phyloP scores from a whole-genome alignment of 768 basidiomycete species.

The Trametes meyenii region DNA sequence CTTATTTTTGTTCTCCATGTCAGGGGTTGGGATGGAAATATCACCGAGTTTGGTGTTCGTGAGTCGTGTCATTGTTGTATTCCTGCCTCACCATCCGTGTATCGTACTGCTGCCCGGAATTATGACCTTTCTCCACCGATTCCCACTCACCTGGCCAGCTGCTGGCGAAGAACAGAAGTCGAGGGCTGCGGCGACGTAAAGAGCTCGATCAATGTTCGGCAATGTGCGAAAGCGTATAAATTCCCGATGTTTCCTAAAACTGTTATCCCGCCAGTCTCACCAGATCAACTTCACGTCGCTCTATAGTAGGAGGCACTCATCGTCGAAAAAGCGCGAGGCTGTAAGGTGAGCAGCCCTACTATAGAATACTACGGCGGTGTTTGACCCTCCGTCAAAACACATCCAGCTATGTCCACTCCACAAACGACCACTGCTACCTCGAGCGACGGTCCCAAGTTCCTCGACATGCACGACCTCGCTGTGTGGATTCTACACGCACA shows the following conservation, averaged over 20 bases:
- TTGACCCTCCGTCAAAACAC: background rate
- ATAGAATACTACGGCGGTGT: too few relatives aligned
- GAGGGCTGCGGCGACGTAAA: too few relatives aligned
- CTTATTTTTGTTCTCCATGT: conserved; percentile 24
- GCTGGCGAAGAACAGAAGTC: too few relatives aligned
- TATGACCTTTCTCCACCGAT: background rate
- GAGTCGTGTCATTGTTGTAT: background rate
- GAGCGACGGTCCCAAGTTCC: background rate
- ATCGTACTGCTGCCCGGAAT: background rate
- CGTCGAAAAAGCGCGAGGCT: too few relatives aligned
- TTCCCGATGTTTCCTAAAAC: too few relatives aligned
- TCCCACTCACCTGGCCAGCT: too few relatives aligned
- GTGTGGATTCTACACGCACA: conserved; percentile 20
- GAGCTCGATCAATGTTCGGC: too few relatives aligned
- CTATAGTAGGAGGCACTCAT: too few relatives aligned
- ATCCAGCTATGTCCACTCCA: background rate
- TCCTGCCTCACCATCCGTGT: background rate
- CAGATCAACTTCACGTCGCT: too few relatives aligned
- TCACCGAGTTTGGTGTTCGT: conserved; percentile 26
- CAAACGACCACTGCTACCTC: background rate
- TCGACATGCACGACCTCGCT: conserved; percentile 25
- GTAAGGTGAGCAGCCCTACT: too few relatives aligned
- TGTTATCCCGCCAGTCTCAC: too few relatives aligned
- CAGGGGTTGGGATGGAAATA: conserved; percentile 27
- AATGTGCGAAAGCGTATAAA: too few relatives aligned